A percentile compares a stretch with the other conserved stretches of the same genome.
These are phyloP conservation scores for Colletotrichum sp. DNA, from an alignment of 2,329 filamentous ascomycete species.

Conservation along the genomic window DNA sequence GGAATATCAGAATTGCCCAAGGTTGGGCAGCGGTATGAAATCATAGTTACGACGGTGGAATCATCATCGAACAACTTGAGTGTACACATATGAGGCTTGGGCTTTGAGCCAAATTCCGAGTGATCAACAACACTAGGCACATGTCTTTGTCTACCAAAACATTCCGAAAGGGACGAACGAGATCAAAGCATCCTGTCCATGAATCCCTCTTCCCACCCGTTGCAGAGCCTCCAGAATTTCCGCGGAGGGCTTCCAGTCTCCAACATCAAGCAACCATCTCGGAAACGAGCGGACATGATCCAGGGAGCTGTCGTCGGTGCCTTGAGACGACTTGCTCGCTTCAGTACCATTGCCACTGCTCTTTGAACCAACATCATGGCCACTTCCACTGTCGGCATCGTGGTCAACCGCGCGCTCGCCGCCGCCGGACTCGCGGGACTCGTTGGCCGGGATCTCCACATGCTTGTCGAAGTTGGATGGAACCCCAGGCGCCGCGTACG, in stretches of 20 bases:
- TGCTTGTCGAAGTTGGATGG: not conserved
- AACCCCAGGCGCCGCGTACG: not conserved
- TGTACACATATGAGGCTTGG: not conserved
- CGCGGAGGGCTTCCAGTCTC: not conserved
- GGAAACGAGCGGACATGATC: not conserved
- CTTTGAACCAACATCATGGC: not conserved
- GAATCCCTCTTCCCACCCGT: not conserved
- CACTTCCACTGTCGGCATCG: not conserved
- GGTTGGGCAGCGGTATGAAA: not conserved
- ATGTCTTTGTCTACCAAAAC: not conserved
- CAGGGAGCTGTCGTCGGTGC: not conserved
- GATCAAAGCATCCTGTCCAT: not conserved
- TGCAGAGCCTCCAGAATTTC: not conserved
- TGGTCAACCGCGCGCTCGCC: fast-evolving
- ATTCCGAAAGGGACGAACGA: not conserved
- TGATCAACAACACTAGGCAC: not conserved
- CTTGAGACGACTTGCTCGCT: not conserved
- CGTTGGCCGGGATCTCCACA: not conserved
- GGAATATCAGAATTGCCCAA: not conserved
- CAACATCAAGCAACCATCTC: not conserved
- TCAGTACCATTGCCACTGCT: not conserved
- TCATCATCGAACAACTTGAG: not conserved
- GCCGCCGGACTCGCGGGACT: fast-evolving
- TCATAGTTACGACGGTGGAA: fast-evolving
- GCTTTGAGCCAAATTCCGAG: not conserved